Evolutionary conservation across 2,329 filamentous ascomycete genomes (phyloP).

Genomic region (Diaporthe destruens): DNA sequence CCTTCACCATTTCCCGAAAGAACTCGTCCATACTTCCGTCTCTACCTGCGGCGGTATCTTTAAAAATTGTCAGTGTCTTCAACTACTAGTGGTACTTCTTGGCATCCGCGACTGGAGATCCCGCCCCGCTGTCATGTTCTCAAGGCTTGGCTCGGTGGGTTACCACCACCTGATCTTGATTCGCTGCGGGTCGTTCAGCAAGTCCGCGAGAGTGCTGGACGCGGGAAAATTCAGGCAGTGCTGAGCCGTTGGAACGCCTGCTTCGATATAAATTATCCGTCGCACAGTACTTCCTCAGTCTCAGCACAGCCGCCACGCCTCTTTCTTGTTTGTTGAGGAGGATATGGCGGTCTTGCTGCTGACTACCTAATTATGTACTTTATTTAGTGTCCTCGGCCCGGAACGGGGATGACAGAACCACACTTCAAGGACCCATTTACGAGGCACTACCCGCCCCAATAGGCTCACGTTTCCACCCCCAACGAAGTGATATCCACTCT

Average conservation of each 20-base stretch:
- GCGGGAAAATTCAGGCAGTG: neutral
- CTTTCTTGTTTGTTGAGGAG: neutral
- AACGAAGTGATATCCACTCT: neutral
- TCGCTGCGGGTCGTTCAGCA: neutral
- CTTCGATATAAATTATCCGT: neutral
- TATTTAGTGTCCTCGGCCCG: neutral
- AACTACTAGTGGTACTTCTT: neutral
- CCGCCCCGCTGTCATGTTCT: neutral
- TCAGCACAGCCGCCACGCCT: neutral
- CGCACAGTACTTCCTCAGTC: neutral
- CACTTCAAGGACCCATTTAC: neutral
- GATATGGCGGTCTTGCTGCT: neutral
- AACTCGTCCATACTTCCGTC: too few relatives aligned
- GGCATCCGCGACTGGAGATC: neutral
- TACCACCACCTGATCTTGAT: neutral
- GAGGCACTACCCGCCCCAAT: neutral
- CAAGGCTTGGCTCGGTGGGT: conserved; percentile 2
- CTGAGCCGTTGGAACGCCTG: too few relatives aligned
- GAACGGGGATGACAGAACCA: neutral
- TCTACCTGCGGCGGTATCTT: neutral
- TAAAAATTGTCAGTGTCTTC: neutral
- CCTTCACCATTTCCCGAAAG: too few relatives aligned
- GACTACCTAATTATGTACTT: neutral
- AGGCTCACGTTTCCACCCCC: neutral
- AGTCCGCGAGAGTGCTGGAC: neutral